Conservation (phyloP, 1,139 yeast species). For the Yamadazyma blattariae region DNA sequence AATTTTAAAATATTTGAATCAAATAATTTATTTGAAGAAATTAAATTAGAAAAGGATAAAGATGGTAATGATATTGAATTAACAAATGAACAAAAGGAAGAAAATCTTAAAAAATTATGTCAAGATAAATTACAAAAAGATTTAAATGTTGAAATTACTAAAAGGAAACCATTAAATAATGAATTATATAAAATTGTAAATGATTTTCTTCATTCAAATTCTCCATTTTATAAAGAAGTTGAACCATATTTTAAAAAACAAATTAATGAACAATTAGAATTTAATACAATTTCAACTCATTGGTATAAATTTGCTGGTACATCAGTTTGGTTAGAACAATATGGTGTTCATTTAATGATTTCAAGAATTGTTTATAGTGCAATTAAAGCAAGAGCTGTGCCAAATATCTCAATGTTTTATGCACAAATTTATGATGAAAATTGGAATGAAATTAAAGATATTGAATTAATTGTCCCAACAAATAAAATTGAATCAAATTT, state of each 20-base stretch:
- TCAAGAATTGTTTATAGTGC: conserved; percentile 34
- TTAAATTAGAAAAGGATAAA: background rate
- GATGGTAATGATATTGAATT: background rate
- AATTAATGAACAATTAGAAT: conserved; percentile 17
- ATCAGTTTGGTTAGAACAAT: conserved; percentile 46
- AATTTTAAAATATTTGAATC: conserved; percentile 10
- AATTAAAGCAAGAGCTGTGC: conserved; percentile 22
- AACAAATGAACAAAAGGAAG: background rate
- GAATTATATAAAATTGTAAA: conserved; percentile 12
- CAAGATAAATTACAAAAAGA: background rate
- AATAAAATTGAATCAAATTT: conserved; percentile 1
- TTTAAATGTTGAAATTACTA: conserved; percentile 12
- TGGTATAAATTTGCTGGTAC: conserved; percentile 50
- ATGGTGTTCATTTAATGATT: conserved; percentile 45
- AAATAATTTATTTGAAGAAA: conserved; percentile 6
- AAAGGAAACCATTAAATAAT: conserved; percentile 8
- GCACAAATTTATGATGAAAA: conserved; percentile 28
- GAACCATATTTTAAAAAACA: conserved; percentile 16
- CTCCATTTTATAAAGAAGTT: conserved; percentile 16
- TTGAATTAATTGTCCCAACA: conserved; percentile 22
- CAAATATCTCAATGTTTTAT: conserved; percentile 26
- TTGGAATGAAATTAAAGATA: conserved; percentile 29
- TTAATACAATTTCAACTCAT: conserved; percentile 15
- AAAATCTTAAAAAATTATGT: conserved; percentile 3
- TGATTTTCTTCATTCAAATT: conserved; percentile 8